Conservation (phyloP, 768 basidiomycete genomes). For the Brasilioporus rufonigricans region DNA sequence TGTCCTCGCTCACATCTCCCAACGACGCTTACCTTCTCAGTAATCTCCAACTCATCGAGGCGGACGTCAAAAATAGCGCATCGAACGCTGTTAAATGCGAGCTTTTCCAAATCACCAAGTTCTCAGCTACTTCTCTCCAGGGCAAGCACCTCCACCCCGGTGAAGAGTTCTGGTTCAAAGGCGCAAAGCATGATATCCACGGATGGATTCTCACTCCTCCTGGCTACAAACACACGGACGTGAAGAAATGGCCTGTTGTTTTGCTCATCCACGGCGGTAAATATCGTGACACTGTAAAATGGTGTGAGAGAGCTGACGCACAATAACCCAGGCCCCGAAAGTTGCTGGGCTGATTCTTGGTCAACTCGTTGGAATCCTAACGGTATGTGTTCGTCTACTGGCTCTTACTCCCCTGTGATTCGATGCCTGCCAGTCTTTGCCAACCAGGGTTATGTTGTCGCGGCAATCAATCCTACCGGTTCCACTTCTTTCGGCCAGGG, state of each 20-base stretch:
- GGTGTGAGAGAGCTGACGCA: neutral
- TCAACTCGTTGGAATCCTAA: conserved; percentile 92
- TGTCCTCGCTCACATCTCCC: conserved; percentile 73
- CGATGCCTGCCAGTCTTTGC: conserved; percentile 58
- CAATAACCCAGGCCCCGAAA: conserved; percentile 56
- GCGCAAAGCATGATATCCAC: conserved; percentile 75
- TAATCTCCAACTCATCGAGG: conserved; percentile 44
- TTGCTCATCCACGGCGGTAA: conserved; percentile 79
- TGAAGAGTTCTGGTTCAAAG: conserved; percentile 89
- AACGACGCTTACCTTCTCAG: conserved; percentile 74
- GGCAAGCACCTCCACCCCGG: conserved; percentile 59
- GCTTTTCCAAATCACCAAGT: conserved; percentile 60
- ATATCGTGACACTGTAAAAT: conserved; percentile 2
- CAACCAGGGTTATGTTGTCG: conserved; percentile 83
- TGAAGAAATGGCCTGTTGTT: conserved; percentile 75
- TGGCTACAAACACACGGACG: conserved; percentile 64
- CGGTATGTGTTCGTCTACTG: conserved; percentile 35
- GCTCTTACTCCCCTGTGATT: neutral
- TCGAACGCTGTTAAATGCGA: conserved; percentile 28
- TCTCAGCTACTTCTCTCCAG: conserved; percentile 55
- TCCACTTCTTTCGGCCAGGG: conserved; percentile 92
- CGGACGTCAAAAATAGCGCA: conserved; percentile 34
- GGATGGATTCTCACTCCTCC: conserved; percentile 83
- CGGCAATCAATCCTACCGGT: conserved; percentile 92
- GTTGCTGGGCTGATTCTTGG: conserved; percentile 92